These are phyloP conservation scores for Penstemon eatonii DNA, from an alignment of 257 asterid genomes.

Conservation along the genomic window DNA sequence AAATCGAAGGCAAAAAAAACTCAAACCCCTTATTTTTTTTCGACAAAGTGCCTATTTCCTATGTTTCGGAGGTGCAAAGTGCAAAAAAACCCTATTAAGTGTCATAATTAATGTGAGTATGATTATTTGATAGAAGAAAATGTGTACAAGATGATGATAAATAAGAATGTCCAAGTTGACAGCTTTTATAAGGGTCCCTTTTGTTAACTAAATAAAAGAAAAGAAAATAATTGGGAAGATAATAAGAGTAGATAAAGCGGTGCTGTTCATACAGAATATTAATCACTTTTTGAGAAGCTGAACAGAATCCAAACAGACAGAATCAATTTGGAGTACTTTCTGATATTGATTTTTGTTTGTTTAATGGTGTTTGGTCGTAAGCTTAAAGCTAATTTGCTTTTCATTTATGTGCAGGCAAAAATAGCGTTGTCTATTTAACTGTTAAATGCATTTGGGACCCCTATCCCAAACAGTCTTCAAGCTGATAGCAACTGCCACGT, in stretches of 20 bases:
- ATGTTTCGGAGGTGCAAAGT: no score
- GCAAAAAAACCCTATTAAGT: no score
- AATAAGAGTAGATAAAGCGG: slow-evolving; percentile 20
- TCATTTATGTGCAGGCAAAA: slow-evolving; percentile 33
- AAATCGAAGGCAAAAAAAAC: no score
- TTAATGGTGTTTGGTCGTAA: slow-evolving; percentile 39
- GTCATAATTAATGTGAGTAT: no score
- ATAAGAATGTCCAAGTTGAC: slow-evolving; percentile 52
- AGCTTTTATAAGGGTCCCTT: slow-evolving; percentile 40
- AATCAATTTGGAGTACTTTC: slow-evolving; percentile 18
- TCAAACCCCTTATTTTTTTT: no score
- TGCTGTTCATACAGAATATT: slow-evolving; percentile 17
- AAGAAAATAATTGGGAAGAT: neutral
- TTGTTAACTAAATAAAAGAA: no score
- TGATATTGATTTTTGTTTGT: slow-evolving; percentile 32
- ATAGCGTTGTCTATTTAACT: slow-evolving; percentile 4
- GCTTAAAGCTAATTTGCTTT: slow-evolving; percentile 23
- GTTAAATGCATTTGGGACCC: slow-evolving; percentile 39
- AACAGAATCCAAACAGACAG: slow-evolving; percentile 29
- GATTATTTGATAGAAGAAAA: slow-evolving; percentile 7
- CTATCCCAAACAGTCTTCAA: slow-evolving; percentile 29
- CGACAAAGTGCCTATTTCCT: no score
- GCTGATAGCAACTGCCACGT: slow-evolving; percentile 42
- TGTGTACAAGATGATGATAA: slow-evolving; percentile 32
- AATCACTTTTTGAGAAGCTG: neutral